Evolutionary conservation across 176 grass and related monocot species (phyloP).

Genomic region (Phyllostachys edulis): DNA sequence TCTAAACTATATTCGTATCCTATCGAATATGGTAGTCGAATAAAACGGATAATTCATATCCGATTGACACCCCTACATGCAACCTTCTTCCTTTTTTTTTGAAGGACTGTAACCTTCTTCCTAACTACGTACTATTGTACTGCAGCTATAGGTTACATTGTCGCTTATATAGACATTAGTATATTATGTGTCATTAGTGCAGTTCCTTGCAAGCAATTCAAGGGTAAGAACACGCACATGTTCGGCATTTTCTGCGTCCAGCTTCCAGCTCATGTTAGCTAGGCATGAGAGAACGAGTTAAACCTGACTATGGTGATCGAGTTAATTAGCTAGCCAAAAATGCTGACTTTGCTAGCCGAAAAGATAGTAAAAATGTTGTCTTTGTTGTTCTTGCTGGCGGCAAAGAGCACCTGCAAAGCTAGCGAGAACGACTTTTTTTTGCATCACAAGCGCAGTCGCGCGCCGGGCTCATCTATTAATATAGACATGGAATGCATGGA

Average conservation of each 20-base stretch:
- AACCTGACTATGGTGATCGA: too few species aligned
- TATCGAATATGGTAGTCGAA: too few species aligned
- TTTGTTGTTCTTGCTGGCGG: not conserved
- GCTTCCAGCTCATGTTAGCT: not conserved
- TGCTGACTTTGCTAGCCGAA: not conserved
- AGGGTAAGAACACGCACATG: not conserved
- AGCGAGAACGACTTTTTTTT: not conserved
- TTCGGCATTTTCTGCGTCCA: not conserved
- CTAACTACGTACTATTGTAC: too few species aligned
- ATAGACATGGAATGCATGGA: not conserved
- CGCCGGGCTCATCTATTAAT: not conserved
- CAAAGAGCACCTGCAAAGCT: not conserved
- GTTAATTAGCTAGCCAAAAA: not conserved
- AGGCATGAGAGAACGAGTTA: not conserved
- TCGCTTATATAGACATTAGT: too few species aligned
- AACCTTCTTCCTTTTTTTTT: too few species aligned
- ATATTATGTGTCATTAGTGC: not conserved
- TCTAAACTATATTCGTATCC: too few species aligned
- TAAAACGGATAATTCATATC: too few species aligned
- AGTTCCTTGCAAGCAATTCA: not conserved
- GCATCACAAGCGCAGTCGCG: not conserved
- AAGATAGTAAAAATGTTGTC: not conserved
- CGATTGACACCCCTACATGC: too few species aligned
- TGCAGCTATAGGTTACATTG: not conserved
- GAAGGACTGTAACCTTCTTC: not conserved